Conservation (phyloP, 2,329 filamentous ascomycete species). For the Drechslerella stenobrocha region DNA sequence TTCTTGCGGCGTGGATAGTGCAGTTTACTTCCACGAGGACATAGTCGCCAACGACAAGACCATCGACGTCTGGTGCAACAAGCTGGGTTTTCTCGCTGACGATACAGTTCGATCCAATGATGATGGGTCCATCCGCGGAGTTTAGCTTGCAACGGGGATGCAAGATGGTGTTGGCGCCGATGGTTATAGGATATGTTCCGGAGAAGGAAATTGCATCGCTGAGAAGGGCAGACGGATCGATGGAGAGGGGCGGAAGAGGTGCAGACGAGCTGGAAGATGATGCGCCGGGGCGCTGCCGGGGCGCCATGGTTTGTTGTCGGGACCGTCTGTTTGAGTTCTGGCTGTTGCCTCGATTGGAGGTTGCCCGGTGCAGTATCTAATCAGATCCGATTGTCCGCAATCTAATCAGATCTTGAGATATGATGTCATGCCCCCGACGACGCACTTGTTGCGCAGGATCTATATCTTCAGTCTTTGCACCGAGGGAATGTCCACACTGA, state of each 20-base stretch:
- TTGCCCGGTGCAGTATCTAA: slow-evolving; percentile 12
- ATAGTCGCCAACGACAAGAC: slow-evolving; percentile 64
- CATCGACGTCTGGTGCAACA: slow-evolving; percentile 58
- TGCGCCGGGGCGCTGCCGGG: slow-evolving; percentile 24
- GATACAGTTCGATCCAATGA: slow-evolving; percentile 78
- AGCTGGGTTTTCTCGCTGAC: slow-evolving; percentile 71
- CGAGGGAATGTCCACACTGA: not conserved
- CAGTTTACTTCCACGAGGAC: slow-evolving; percentile 66
- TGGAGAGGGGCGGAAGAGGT: slow-evolving; percentile 35
- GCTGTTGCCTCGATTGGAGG: not conserved
- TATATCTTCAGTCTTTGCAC: too few species aligned
- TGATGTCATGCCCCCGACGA: too few species aligned
- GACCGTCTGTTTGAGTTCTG: too few species aligned
- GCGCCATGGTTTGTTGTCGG: slow-evolving; percentile 22
- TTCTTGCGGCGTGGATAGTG: slow-evolving; percentile 61
- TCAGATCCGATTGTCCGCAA: slow-evolving; percentile 5
- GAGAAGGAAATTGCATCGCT: slow-evolving; percentile 66
- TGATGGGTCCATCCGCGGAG: slow-evolving; percentile 75
- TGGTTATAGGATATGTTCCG: slow-evolving; percentile 75
- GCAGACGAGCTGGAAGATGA: slow-evolving; percentile 22
- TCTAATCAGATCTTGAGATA: not conserved
- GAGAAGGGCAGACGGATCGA: slow-evolving; percentile 54
- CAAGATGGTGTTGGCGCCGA: slow-evolving; percentile 77
- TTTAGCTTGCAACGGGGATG: slow-evolving; percentile 82
- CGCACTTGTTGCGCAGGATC: not conserved